Percentiles rank a stretch among this genome's conserved stretches.
phyloP scores from a whole-genome alignment of 2,329 filamentous ascomycete species.

The Diaporthe ilicicola region DNA sequence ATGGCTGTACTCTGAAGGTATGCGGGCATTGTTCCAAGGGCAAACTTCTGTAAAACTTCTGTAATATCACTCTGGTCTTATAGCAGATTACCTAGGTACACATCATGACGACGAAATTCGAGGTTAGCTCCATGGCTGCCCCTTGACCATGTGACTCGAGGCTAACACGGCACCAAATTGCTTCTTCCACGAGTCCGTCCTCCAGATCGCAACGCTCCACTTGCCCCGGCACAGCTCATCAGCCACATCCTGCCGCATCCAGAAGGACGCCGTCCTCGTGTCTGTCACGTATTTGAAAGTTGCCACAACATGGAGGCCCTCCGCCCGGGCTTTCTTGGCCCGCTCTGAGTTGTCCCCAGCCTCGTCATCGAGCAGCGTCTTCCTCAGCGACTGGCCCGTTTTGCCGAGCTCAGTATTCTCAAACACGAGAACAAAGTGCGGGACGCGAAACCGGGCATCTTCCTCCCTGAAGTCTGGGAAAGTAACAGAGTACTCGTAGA shows the following conservation, averaged over 20 bases:
- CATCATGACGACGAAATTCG: too few relatives aligned
- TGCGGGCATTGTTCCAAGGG: too few relatives aligned
- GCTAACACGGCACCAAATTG: background rate
- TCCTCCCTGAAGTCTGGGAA: background rate
- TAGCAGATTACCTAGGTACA: too few relatives aligned
- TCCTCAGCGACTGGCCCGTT: background rate
- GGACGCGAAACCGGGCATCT: background rate
- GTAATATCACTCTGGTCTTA: too few relatives aligned
- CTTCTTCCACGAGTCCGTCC: slow-evolving; percentile 26
- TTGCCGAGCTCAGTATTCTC: background rate
- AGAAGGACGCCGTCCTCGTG: slow-evolving; percentile 30
- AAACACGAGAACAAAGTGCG: slow-evolving; percentile 7
- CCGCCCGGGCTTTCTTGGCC: background rate
- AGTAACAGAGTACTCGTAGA: background rate
- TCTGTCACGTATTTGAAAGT: slow-evolving; percentile 30
- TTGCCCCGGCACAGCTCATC: slow-evolving; percentile 19
- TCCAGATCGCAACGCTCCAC: slow-evolving; percentile 27
- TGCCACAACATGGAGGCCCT: slow-evolving; percentile 26
- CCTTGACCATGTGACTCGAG: background rate
- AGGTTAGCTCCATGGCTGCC: background rate
- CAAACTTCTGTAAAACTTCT: too few relatives aligned
- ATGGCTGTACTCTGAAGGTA: too few relatives aligned
- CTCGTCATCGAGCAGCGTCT: background rate
- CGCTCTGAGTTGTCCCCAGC: background rate
- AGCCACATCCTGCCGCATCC: slow-evolving; percentile 30